Evolutionary conservation across 345 rosid genomes (phyloP).

Genomic region (Hibiscus tridactylites): DNA sequence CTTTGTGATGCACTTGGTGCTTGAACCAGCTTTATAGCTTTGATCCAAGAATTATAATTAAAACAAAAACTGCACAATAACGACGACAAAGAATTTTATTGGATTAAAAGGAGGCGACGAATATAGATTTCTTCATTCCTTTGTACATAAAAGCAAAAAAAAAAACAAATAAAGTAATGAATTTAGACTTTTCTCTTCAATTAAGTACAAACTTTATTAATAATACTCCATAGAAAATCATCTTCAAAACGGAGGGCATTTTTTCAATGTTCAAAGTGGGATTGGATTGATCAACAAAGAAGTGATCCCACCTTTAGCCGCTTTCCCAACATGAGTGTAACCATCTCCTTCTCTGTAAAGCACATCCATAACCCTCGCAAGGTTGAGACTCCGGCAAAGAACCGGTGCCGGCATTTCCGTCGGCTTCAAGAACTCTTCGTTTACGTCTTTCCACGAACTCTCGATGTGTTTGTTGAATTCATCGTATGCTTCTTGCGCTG

Average conservation of each 20-base stretch:
- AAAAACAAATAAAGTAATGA: neutral
- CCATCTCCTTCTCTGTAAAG: conserved; percentile 1
- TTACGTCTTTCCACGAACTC: conserved; percentile 3
- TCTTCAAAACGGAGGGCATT: neutral
- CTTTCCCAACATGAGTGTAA: neutral
- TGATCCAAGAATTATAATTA: too few species aligned
- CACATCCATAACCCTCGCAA: neutral
- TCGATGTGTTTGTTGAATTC: neutral
- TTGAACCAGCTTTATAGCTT: too few species aligned
- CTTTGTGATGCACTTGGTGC: too few species aligned
- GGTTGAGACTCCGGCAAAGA: neutral
- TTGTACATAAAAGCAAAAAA: neutral
- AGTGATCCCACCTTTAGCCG: neutral
- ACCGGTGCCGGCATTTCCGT: neutral
- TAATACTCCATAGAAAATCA: neutral
- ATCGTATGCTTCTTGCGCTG: neutral
- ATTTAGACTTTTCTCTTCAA: neutral
- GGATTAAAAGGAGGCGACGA: neutral
- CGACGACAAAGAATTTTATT: neutral
- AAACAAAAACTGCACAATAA: too few species aligned
- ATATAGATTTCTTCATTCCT: neutral
- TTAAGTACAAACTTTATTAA: neutral
- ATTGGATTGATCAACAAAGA: neutral
- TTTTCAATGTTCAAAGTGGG: neutral
- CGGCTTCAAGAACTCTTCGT: conserved; percentile 5